phyloP scores from a whole-genome alignment of 495 filamentous ascomycete species.

The Hypoxylon subgilvum region DNA sequence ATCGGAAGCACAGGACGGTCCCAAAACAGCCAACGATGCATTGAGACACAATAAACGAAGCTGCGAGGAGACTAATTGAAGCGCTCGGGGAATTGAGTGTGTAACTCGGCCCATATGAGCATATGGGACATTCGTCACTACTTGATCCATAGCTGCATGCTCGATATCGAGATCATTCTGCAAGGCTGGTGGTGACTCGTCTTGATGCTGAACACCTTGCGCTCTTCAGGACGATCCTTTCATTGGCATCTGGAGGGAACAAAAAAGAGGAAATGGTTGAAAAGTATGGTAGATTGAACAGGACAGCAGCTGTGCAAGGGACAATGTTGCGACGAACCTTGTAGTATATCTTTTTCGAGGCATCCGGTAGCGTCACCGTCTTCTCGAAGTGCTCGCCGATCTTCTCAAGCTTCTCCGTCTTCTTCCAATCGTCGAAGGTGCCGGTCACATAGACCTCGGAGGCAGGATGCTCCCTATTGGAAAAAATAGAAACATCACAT shows the following conservation, averaged over 20 bases:
- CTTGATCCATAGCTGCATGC: not conserved
- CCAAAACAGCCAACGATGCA: conserved; percentile 17
- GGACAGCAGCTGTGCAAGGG: conserved; percentile 11
- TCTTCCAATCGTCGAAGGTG: conserved; percentile 92
- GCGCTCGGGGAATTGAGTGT: conserved; percentile 9
- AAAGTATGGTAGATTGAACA: conserved; percentile 4
- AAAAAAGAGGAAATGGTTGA: conserved; percentile 3
- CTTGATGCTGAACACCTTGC: conserved; percentile 15
- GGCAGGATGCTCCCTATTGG: conserved; percentile 71
- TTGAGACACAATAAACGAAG: conserved; percentile 14
- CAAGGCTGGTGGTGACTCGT: conserved; percentile 1
- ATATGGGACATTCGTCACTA: conserved; percentile 3
- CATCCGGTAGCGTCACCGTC: conserved; percentile 69
- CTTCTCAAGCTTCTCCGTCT: conserved; percentile 79
- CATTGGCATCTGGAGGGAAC: conserved; percentile 45
- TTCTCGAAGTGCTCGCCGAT: conserved; percentile 75
- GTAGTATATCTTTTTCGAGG: conserved; percentile 73
- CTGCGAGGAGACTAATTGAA: not conserved
- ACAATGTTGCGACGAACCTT: conserved; percentile 66
- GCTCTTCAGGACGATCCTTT: conserved; percentile 20
- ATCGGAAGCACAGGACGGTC: conserved; percentile 16
- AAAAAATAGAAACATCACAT: conserved; percentile 7
- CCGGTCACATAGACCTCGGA: conserved; percentile 93
- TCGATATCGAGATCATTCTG: conserved; percentile 4
- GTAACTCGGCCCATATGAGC: conserved; percentile 5